Evolutionary conservation across 768 basidiomycete genomes (phyloP), one percentile per base, ranked within the genome.

Genomic region (Punctularia strigosozonata): DNA sequence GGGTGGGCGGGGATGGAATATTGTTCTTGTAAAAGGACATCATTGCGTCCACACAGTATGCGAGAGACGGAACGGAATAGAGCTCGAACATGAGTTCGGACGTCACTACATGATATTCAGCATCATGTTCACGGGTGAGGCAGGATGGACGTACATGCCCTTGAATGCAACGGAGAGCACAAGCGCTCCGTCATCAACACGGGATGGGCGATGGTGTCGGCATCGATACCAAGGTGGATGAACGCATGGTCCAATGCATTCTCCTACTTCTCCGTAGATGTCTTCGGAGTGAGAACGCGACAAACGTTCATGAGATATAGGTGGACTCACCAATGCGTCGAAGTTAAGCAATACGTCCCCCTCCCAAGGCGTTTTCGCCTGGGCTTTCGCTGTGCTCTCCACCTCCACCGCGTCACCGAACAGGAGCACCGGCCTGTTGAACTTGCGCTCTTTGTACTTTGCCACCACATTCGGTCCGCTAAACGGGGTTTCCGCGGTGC

Each of bases 51-150:
- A 95, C 65, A 39, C 85, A 87, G 60, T 86, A 98, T 4, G 85
- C 67, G 34, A 97, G 66, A 4, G 81, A 77, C 1, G 94, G 92
- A 4, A 81, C 88, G 4, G 70, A 68, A 54, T 98, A 99, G 32
- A 78, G 71, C 61, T 99, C 95, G 53, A 99, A 99, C 61, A 99
- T 75, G 22, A 99, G 77, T 52, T 99, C 95, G 0, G 91, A 91
- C 6, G 91, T 94, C 40, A 95, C 89, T 92, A 50, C 31, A 28
- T 30, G 23, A 7, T 17, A 25, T 1, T 21, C 28, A 5, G 23
- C 26, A 36, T 8, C 10, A 41, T 32, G 19, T 17, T 17, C n/a
- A 45, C 4, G 18, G 38, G 33, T 31, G 2, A 30, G 18, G n/a
- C n/a, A n/a, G n/a, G n/a, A n/a, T n/a, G n/a, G 3, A 72, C 88